Base-by-base conservation (phyloP, 2,329 filamentous ascomycete species). In the Plenodomus tracheiphilus region DNA sequence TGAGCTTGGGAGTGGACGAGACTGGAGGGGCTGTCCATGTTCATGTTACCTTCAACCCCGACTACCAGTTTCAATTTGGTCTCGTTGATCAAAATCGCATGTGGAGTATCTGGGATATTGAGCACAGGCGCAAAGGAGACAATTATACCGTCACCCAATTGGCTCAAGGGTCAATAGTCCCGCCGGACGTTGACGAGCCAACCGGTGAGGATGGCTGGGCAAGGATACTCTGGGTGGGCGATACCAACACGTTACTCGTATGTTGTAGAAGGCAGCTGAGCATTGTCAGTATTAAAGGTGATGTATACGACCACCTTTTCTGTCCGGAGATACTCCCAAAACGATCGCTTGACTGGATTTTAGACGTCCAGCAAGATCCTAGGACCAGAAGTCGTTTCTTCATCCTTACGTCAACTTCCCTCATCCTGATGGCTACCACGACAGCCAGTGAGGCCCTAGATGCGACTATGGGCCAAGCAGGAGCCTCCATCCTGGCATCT, bases 51-150 rank as follows among this genome's bases (percentile, higher is more conserved):
- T 88, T 91, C 65, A 86, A 85, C 54, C 82, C 86, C 0, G 81
- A 73, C 66, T 82, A 77, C 49, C 72, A 76, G 15, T 79, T 83
- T 1, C 85, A 88, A 59, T 72, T 91, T 43, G 85, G 79, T 15
- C 75, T 91, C 20, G 75, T 91, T 16, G 86, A 91, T 59, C 77
- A 83, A 43, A 73, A 73, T 28, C 87, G 87, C 1, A 76, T 75
- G 48, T 92, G 88, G 88, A 84, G 76, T 37, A 69, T 90, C 3
- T 90, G 86, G 84, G 79, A 87, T 51, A 72, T 87, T 19, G 56
- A 65, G 20, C 58, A 61, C 36, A 47, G 47, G 9, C 52, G 56
- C 17, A 65, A 55, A 46, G 48, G 47, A 34, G 45, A 52, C 60
- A 11, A 75, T 73, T 45, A 75, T 63, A 53, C 50, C 11, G 62